Evolutionary conservation across 805 yeast species (phyloP), one percentile per base, ranked within the genome.

Genomic region (Candida alai): DNA sequence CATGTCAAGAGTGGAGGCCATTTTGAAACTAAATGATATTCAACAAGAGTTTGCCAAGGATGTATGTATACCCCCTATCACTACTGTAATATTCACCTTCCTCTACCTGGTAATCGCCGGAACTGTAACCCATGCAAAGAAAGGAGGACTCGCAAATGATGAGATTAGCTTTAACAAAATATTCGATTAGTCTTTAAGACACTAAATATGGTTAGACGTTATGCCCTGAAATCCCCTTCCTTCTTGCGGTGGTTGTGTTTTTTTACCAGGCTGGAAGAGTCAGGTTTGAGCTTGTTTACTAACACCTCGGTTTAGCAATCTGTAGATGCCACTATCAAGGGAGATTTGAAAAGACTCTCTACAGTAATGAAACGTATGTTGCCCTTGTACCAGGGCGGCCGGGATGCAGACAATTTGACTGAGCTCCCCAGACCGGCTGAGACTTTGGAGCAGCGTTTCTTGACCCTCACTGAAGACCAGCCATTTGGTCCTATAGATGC

Each of bases 401-500:
- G 47, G 11, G 50, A 51, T 17, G 69, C 78, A 7, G 95, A 89
- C 52, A 84, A 87, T 54, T 68, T 88, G 53, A 84, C 95, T n/a
- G 96, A 90, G 68, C 85, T 89, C 67, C 96, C 96, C 21, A 78
- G 84, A 33, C 95, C 96, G 20, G 74, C 78, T 44, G 85, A 82
- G 60, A 84, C 95, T 2, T 68, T 81, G 43, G 78, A 78, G 43
- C 86, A 94, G 44, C 71, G 90, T 44, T 89, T 89, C 67, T 62
- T 86, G 54, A 83, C 95, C 9, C 80, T 90, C 56, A 90, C 96
- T 7, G 98, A 90, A 62, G 80, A 88, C 18, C 95, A 88, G 64
- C 95, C 96, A 7, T 89, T 90, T 56, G 96, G 96, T 5, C 95
- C 97, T 4, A 73, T 88, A 5, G 97, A 93, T 54, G 97, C 98